Evolutionary conservation across 2,329 filamentous ascomycete species (phyloP).

Genomic region (Alternaria infectoria): DNA sequence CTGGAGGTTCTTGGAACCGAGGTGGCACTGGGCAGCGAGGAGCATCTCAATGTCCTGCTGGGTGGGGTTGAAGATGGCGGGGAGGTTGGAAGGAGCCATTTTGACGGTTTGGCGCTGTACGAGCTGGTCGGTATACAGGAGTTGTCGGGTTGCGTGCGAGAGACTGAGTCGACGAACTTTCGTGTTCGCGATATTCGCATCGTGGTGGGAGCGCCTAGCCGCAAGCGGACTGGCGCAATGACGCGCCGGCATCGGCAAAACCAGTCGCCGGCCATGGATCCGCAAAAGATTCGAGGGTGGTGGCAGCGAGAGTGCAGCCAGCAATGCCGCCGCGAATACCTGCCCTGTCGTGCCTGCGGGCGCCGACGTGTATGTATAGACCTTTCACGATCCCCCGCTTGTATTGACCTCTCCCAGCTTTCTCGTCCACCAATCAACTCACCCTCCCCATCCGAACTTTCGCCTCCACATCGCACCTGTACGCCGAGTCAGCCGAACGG

Average conservation of each 20-base stretch:
- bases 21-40: conserved; percentile 93
- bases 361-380: conserved; percentile 46
- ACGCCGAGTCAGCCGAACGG: conserved; percentile 57
- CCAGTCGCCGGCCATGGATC: conserved; percentile 4
- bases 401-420: conserved; percentile 13
- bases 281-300: conserved; percentile 24
- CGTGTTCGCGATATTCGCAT: neutral
- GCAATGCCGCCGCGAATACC: conserved; percentile 59
- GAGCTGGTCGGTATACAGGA: conserved; percentile 29
- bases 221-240: conserved; percentile 10
- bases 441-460: conserved; percentile 62
- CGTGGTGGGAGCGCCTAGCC: conserved; percentile 21
- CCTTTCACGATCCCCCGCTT: too few species aligned
- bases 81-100: conserved; percentile 95
- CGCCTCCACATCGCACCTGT: conserved; percentile 68
- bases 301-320: conserved; percentile 14
- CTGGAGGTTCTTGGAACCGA: conserved; percentile 99
- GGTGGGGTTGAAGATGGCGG: conserved; percentile 94
- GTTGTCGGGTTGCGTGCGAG: conserved; percentile 32
- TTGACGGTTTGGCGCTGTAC: conserved; percentile 58
- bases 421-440: conserved; percentile 44
- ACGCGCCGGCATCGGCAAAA: conserved; percentile 13
- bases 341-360: conserved; percentile 51
- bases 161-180: conserved; percentile 23
- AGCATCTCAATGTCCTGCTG: conserved; percentile 99